phyloP scores from a whole-genome alignment of 2,329 filamentous ascomycete species.

The Dactylellina cionopaga region DNA sequence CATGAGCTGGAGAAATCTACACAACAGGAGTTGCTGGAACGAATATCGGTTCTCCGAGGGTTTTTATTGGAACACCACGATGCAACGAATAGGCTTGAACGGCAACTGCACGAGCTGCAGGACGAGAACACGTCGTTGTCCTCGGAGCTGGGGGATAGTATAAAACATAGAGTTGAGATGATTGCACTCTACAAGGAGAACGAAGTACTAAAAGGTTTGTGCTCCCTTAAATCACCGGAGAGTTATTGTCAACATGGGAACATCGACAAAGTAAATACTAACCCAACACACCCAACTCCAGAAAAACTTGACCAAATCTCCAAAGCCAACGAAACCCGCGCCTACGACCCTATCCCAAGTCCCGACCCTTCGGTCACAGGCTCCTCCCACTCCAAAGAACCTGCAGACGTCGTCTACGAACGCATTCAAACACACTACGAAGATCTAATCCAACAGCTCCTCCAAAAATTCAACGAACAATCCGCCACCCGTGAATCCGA shows the following conservation, averaged over 20 bases:
- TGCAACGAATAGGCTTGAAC: constrained; percentile 48
- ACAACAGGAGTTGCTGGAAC: constrained; percentile 42
- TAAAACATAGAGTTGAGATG: constrained; percentile 45
- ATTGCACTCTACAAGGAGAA: constrained; percentile 48
- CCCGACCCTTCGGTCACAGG: constrained; percentile 42
- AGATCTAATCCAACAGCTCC: constrained; percentile 38
- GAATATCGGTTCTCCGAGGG: constrained; percentile 46
- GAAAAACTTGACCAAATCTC: constrained; percentile 48
- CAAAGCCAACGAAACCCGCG: constrained; percentile 5
- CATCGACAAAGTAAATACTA: neutral
- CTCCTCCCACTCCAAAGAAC: constrained; percentile 27
- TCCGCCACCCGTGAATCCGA: constrained; percentile 34
- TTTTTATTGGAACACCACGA: constrained; percentile 51
- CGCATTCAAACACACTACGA: constrained; percentile 46
- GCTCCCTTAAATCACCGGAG: neutral
- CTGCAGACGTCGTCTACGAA: constrained; percentile 25
- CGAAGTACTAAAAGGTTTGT: constrained; percentile 43
- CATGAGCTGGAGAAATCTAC: constrained; percentile 47
- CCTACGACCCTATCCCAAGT: constrained; percentile 44
- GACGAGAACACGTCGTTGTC: constrained; percentile 42
- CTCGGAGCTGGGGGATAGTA: constrained; percentile 33
- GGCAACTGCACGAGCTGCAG: constrained; percentile 50
- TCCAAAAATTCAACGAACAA: constrained; percentile 44
- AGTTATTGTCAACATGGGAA: neutral
- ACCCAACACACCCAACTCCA: neutral